Evolutionary conservation across 2,329 filamentous ascomycete species (phyloP).

Genomic region (Cladosporium sp.): DNA sequence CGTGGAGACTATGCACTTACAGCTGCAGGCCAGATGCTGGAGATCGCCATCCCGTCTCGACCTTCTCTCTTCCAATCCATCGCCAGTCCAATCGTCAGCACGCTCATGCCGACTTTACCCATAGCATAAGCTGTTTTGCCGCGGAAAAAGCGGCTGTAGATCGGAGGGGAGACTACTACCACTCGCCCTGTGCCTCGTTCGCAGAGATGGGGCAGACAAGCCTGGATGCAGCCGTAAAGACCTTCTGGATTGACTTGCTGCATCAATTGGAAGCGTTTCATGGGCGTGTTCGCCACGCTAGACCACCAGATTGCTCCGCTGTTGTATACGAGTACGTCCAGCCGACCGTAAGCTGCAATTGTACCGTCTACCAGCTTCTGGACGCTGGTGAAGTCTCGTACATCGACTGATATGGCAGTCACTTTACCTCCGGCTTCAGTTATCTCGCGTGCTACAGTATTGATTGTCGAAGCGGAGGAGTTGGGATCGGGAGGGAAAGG

Average conservation of each 20-base stretch:
- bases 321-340: conserved; percentile 79
- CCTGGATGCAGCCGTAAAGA: conserved; percentile 66
- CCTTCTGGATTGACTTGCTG: conserved; percentile 71
- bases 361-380: conserved; percentile 56
- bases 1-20: conserved; percentile 41
- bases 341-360: conserved; percentile 50
- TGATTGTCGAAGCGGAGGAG: conserved; percentile 70
- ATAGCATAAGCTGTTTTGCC: conserved; percentile 82
- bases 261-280: conserved; percentile 57
- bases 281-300: conserved; percentile 63
- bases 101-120: conserved; percentile 75
- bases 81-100: conserved; percentile 73
- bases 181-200: conserved; percentile 55
- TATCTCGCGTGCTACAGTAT: conserved; percentile 74
- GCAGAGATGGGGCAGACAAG: conserved; percentile 62
- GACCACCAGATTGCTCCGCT: conserved; percentile 74
- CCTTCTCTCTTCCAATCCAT: conserved; percentile 74
- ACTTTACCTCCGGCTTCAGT: conserved; percentile 59
- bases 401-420: conserved; percentile 65
- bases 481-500: conserved; percentile 75
- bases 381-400: conserved; percentile 60
- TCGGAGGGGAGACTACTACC: conserved; percentile 76
- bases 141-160: conserved; percentile 79
- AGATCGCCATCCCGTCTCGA: conserved; percentile 66
- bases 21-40: conserved; percentile 75